Evolutionary conservation across 208 protist species (phyloP), one percentile per base, ranked within the genome.

Genomic region (Acanthamoeba quina): DNA sequence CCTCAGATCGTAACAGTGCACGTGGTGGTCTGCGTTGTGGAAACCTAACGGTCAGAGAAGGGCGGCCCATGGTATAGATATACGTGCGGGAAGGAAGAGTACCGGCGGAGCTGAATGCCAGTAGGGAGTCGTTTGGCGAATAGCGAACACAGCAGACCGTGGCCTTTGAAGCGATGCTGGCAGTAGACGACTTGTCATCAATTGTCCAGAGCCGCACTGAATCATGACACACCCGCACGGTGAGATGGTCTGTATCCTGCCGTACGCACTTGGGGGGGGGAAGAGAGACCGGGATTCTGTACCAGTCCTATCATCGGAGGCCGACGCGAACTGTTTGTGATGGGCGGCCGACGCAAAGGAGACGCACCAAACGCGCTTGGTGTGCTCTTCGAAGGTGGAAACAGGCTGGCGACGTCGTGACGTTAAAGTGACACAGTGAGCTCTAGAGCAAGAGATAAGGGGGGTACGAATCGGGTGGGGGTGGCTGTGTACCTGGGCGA

Each of bases 301-400:
- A 80, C 72, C 72, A 17, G 37, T 82, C 37, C 24, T 15, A 13
- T 82, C 72, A 54, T 82, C 72, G 3, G 72, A 54, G 17, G 41
- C 72, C 72, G 72, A 82, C 21, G 72, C 72, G 37, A 82, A 82
- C 72, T 82, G 72, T 15, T 44, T 82, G 72, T 17, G 34, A 34
- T 29, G 41, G 31, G 21, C 24, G 7, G 72, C 44, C 34, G 72
- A 82, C 31, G 72, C 72, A 52, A 82, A 82, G 7, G 72, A 82
- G 37, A 82, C 72, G 72, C 72, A 34, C 72, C 72, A 82, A 21
- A 82, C 44, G 41, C 72, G 72, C 72, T 82, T 82, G 6, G 21
- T 82, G 72, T 82, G 72, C 72, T 82, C 72, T 10, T 82, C 41
- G 15, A 82, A 82, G 37, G 34, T 44, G 17, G 72, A 82, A 44